A percentile compares a stretch with the other conserved stretches of the same genome.
Evolutionary conservation across 139 green algal genomes (phyloP).

Genomic region (Chlorokybus atmophyticus): DNA sequence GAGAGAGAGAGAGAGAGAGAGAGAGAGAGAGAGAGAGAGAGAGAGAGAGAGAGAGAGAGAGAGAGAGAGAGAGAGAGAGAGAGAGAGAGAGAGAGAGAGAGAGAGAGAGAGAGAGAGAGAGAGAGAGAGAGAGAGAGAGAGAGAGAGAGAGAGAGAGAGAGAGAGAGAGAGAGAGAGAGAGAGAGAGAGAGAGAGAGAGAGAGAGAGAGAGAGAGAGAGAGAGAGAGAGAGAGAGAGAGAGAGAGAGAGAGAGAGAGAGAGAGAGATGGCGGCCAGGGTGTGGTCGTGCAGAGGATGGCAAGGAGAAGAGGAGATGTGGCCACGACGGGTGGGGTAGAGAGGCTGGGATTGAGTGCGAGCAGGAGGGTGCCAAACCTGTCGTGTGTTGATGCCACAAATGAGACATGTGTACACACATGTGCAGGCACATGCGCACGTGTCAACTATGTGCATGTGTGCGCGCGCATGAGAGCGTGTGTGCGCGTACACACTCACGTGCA

Average conservation of each 20-base stretch:
- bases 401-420: no score
- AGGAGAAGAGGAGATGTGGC: neutral
- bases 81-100: neutral
- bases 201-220: slow-evolving; percentile 3
- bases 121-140: neutral
- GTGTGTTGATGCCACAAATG: no score
- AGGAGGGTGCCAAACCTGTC: no score
- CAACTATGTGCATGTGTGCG: no score
- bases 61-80: slow-evolving; percentile 3
- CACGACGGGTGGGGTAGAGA: neutral
- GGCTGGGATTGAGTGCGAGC: no score
- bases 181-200: slow-evolving; percentile 3
- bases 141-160: slow-evolving; percentile 3
- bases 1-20: slow-evolving; percentile 3
- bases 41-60: slow-evolving; percentile 3
- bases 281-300: neutral
- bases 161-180: slow-evolving; percentile 3
- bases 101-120: neutral
- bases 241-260: slow-evolving; percentile 3
- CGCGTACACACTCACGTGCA: no score
- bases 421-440: no score
- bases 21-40: slow-evolving; percentile 3
- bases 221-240: slow-evolving; percentile 3
- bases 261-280: neutral
- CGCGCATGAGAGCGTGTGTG: no score